phyloP scores from a whole-genome alignment of 352 stramenopile genomes.

The Globisporangium perplexum region DNA sequence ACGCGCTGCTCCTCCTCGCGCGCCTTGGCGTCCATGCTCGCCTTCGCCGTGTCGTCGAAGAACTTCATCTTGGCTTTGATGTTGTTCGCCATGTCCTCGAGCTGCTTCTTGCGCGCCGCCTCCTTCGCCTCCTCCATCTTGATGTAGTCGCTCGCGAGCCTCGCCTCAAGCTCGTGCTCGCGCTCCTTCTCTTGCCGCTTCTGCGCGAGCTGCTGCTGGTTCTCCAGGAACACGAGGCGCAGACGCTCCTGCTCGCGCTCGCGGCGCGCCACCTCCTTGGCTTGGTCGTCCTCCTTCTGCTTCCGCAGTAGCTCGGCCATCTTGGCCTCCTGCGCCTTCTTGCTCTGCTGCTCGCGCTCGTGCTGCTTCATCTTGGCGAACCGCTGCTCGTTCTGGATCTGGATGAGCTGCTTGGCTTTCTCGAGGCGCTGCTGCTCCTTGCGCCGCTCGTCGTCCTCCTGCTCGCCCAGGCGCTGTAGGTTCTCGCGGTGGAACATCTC shows the following conservation, averaged over 20 bases:
- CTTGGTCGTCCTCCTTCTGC: conserved; percentile 51
- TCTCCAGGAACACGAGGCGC: conserved; percentile 51
- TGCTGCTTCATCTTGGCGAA: conserved; percentile 49
- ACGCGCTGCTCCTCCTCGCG: conserved; percentile 66
- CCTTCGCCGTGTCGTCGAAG: conserved; percentile 75
- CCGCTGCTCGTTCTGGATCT: conserved; percentile 64
- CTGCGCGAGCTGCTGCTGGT: conserved; percentile 49
- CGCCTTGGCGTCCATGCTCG: conserved; percentile 47
- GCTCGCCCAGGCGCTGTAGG: conserved; percentile 33
- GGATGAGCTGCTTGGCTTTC: conserved; percentile 53
- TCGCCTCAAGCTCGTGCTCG: conserved; percentile 57
- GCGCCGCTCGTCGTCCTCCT: conserved; percentile 50
- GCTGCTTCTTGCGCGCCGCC: conserved; percentile 41
- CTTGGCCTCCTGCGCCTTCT: conserved; percentile 47
- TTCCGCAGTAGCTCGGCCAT: conserved; percentile 39
- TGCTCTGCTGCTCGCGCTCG: conserved; percentile 37
- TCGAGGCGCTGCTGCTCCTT: conserved; percentile 52
- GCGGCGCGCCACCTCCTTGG: conserved; percentile 37
- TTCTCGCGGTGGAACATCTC: conserved; percentile 48
- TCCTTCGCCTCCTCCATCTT: conserved; percentile 73
- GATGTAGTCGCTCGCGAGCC: conserved; percentile 67
- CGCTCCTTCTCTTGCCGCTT: conserved; percentile 47
- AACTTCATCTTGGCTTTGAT: conserved; percentile 85
- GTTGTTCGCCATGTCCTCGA: conserved; percentile 65
- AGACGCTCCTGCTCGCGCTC: conserved; percentile 62